Base-by-base conservation (phyloP, 1,139 yeast genomes). In the Saccharomycopsis phalli region DNA sequence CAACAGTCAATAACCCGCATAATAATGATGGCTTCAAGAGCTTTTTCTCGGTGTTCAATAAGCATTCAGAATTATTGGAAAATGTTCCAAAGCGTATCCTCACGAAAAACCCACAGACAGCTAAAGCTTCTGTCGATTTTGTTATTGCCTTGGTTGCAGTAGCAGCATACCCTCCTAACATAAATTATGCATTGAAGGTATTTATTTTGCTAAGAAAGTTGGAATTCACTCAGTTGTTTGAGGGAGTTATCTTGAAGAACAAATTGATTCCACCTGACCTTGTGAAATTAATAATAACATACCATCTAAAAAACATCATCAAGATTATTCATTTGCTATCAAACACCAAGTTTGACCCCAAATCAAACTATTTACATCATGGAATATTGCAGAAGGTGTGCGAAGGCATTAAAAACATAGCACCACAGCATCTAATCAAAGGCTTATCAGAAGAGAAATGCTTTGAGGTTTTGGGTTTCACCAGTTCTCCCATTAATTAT, bases 381-480 rank as follows among this genome's bases (percentile, higher is more conserved):
- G 18, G 25, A 4, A 22, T 40, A 3, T 10, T 40, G 6, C 22
- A 2, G 11, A 29, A 23, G 8, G 13, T 40, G 7, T 5, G 11
- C 5, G 10, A 20, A 10, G 18, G 25, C 14, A 23, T 40, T 13
- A 31, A 35, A 13, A 19, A 6, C n/a, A 34, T 38, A 16, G 11
- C 36, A 18, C 19, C 11, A 21, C 17, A 7, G 13, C 31, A 19
- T 17, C 13, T 25, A 18, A 20, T 23, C 28, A 7, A 6, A 22
- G 7, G 7, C 14, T 6, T 22, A 6, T 22, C 25, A 6, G 30
- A 21, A n/a, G 26, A 33, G 27, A 30, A 33, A 6, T 31, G 37
- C 6, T 41, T 41, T 19, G 30, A 39, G 8, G 22, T 23, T 16
- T 29, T 28, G 13, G 45, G 45, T 13, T 35, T 41, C 32, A 27